Base-by-base conservation (phyloP, 352 stramenopile species). In the Thalassiosira sp. region DNA sequence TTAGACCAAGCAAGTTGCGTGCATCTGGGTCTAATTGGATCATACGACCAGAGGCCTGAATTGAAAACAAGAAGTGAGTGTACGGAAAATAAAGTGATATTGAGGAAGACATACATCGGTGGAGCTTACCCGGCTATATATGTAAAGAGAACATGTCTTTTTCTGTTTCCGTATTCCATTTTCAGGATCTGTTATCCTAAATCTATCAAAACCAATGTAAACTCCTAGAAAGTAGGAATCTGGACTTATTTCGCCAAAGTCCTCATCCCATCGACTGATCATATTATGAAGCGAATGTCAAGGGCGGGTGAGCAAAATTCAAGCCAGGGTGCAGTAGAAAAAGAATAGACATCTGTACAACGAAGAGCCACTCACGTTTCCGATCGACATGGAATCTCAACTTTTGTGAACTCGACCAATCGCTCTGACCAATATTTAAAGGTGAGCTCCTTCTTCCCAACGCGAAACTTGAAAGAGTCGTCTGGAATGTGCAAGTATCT, bases 371-470 rank as follows among this genome's bases (percentile, higher is more conserved):
- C n/a, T n/a, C n/a, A n/a, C n/a, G 48, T 58, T 37, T 58, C 13
- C 11, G 60, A 69, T 20, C 60, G 22, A 48, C 81, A 62, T 11
- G 45, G 27, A 1, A 85, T 64, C 40, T 78, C 54, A 35, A 87
- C 80, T 11, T 64, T 57, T 7, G 69, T 71, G 10, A 87, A 56
- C 28, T 85, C 72, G 0, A 71, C 65, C 10, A 87, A 31, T n/a
- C 72, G 22, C 3, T 60, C 59, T 28, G 75, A 59, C 76, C 80
- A 87, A 25, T 82, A 83, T 8, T 54, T 40, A 46, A 75, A 76
- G n/a, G 56, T 35, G 15, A 85, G 59, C 11, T 42, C 5, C 7
- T 83, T 45, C 5, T 62, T 46, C 0, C 49, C 25, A 15, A 87
- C 46, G 3, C 2, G 31, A 42, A 87, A 52, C 43, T 81, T 35